Evolutionary conservation across 441 rosid species (phyloP), one percentile per base, ranked within the genome.

Genomic region (Daphne laureola): DNA sequence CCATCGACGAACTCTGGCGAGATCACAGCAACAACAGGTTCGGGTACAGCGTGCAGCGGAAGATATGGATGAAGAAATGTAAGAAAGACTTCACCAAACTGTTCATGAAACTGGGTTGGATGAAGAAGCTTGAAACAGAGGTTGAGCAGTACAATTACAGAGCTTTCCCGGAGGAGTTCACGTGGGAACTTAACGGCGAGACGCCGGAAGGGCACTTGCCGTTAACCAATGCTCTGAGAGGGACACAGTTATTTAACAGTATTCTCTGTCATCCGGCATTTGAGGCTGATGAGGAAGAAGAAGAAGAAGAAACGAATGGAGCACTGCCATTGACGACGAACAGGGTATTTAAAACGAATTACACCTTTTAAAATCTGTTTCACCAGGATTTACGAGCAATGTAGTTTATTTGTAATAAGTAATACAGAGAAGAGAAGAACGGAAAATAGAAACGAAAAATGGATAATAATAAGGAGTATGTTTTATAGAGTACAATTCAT

Each of bases 121-220:
- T 92, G 98, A 92, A 92, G 79, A 86, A 80, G 59, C 93, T 92
- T 1, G 90, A 84, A 49, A 84, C 91, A 2, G 98, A 92, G 53
- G 66, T 88, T 0, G 89, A 74, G 68, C 98, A 92, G 49, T 86
- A 81, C 53, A 82, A 86, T 45, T 88, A 88, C 78, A 79, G 79
- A 74, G 56, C 95, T 0, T 92, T 92, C 52, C 96, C 98, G 3
- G 61, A 61, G 3, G 98, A 92, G 55, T 92, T 92, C 56, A 25
- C 55, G 2, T 92, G 98, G 98, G 98, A 92, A 61, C 78, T 86
- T 2, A 62, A 64, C 4, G 83, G 80, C 35, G 85, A 84, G 47
- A 88, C 85, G 5, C 95, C 98, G 4, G 70, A 75, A 25, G 96
- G 95, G 2, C 95, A 92, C 52, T 57, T 92, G 72, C 98, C 98